phyloP scores from a whole-genome alignment of 768 basidiomycete species.

The Naematelia aurantialba region DNA sequence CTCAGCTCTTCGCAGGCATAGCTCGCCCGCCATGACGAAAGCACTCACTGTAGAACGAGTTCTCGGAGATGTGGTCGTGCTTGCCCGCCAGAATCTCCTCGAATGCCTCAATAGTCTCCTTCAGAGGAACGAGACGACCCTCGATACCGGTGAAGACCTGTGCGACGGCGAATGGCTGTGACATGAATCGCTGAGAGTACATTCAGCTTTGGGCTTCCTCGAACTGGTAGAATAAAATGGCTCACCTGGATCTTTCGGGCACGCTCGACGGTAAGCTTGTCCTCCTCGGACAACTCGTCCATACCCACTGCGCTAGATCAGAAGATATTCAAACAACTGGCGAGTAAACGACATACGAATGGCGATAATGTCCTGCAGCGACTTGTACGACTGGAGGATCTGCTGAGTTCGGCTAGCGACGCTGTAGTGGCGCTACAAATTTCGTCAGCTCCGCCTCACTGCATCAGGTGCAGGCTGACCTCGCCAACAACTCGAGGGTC shows the following conservation, averaged over 20 bases:
- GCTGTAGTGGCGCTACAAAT: constrained; percentile 89
- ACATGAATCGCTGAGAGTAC: constrained; percentile 83
- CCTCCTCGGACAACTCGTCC: constrained; percentile 99
- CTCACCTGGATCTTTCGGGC: constrained; percentile 80
- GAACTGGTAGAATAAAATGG: too few relatives aligned
- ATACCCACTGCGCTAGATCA: constrained; percentile 65
- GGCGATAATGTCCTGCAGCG: constrained; percentile 86
- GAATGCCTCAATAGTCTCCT: constrained; percentile 71
- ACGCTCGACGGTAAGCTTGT: constrained; percentile 96
- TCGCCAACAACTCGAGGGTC: constrained; percentile 91
- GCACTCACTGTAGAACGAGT: constrained; percentile 87
- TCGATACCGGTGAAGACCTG: constrained; percentile 99
- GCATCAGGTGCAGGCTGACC: constrained; percentile 12
- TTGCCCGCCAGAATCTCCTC: constrained; percentile 90
- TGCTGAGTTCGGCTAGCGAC: constrained; percentile 96
- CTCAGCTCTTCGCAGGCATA: neutral
- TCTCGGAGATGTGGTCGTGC: constrained; percentile 88
- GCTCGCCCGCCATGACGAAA: too few relatives aligned
- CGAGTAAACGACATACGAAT: constrained; percentile 55
- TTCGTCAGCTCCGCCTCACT: neutral
- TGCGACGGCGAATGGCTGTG: constrained; percentile 98
- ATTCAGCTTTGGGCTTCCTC: neutral
- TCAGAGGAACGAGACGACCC: constrained; percentile 92
- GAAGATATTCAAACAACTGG: neutral
- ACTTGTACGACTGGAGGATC: constrained; percentile 60